Base-by-base conservation (phyloP, 257 asterid species). In the Apocynum venetum region DNA sequence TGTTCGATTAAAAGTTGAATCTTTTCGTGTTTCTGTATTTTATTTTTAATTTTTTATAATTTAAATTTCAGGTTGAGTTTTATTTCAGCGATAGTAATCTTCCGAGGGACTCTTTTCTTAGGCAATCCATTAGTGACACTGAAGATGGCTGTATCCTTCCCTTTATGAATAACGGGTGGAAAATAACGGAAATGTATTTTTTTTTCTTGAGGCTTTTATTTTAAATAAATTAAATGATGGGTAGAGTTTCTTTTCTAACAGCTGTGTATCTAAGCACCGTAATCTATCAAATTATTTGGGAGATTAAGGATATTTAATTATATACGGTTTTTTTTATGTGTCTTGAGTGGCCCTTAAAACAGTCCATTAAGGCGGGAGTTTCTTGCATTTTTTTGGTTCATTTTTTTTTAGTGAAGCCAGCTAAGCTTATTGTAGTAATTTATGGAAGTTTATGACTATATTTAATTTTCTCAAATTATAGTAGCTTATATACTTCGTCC, bases 61-160 rank as follows among this genome's bases (percentile, higher is more conserved):
- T 13, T 70, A 3, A 38, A n/a, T 65, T 73, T 77, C 92, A 96
- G 99, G 97, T 96, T 61, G 98, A 96, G 86, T 96, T 96, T 82
- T 96, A 96, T 84, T 91, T 96, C 81, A 88, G 99, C 74, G 99
- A 93, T 82, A 96, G 99, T 75, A 96, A 93, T 86, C 97, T 96
- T 57, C 97, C 99, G n/a, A 85, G 91, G 75, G 99, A 96, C 82
- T 80, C 77, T 0, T 96, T 96, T 83, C 79, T 96, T 79, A 87
- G 46, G 85, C 86, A 82, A 84, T 86, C 95, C 72, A 81, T 96
- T 66, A 80, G 83, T 63, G 98, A 91, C 66, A 89, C 91, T 77
- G 97, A 93, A 55, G 97, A 92, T 86, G 97, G 98, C 69, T 79
- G 99, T 96, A 96, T 91, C 98, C 89, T 93, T 85, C 74, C 71